Evolutionary conservation across 139 green algal species (phyloP), one percentile per base, ranked within the genome.

Genomic region (Coccomyxa sp.): DNA sequence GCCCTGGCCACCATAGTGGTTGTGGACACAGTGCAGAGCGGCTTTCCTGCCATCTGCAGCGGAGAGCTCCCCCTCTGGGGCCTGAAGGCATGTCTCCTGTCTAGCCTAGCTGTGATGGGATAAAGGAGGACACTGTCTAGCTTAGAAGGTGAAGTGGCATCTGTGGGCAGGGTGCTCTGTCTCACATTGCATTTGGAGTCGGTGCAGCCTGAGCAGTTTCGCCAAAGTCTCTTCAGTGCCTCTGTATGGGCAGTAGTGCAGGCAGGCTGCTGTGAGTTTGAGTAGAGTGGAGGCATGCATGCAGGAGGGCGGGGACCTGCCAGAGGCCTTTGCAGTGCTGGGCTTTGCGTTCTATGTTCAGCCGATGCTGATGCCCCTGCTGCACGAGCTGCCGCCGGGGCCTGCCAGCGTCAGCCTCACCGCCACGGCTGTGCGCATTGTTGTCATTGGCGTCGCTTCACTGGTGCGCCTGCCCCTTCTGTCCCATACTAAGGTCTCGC

Each of bases 21-120:
- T 2, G 41, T 55, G 29, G 40, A 79, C 0, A 68, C 85, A 0
- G 27, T 74, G 3, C 31, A 55, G 0, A 68, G 73, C 31, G 87
- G 89, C 69, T 89, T 96, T 55, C 92, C 92, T 2, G 91, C 90
- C 16, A 82, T 96, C 0, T 16, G 31, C 0, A 39, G 29, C 18
- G 90, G 92, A 0, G 87, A 94, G 78, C 82, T 97, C 74, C 86
- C 88, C 33, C 54, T 95, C 4, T 87, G 83, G 68, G 36, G 35
- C 2, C 64, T 91, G 6, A 79, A 83, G 55, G 72, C 77, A 73
- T n/a, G n/a, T n/a, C n/a, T n/a, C n/a, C n/a, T n/a, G n/a, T n/a
- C n/a, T n/a, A n/a, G n/a, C n/a, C n/a, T n/a, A n/a, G n/a, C n/a
- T n/a, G n/a, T n/a, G n/a, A n/a, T n/a, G n/a, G n/a, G n/a, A n/a